Evolutionary conservation across 208 protist species (phyloP).

Genomic region (Crithidia fasciculata): DNA sequence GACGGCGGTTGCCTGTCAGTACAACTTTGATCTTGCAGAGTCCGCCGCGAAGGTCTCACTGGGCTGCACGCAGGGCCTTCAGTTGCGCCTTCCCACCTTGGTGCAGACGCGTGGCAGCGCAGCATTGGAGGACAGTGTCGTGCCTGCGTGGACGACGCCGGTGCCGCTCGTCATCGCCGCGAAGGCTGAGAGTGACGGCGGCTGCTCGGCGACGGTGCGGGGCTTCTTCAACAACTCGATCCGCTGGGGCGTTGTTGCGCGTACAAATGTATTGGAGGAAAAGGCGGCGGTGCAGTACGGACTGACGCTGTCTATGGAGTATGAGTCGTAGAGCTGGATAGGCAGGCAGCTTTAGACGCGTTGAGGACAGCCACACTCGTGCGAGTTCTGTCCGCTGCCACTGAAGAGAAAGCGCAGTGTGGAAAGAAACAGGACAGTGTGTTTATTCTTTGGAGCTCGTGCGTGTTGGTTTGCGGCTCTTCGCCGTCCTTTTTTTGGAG

Average conservation of each 20-base stretch:
- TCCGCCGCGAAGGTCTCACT: constrained; percentile 57
- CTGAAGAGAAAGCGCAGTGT: too few species aligned
- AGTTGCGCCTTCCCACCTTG: constrained; percentile 57
- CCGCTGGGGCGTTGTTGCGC: constrained; percentile 70
- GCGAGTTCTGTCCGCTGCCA: too few species aligned
- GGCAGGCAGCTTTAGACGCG: not conserved
- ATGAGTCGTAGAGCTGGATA: constrained; percentile 19
- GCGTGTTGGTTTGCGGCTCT: too few species aligned
- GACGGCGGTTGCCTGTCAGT: constrained; percentile 74
- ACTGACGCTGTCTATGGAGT: constrained; percentile 73
- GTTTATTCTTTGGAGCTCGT: too few species aligned
- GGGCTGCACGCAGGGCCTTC: constrained; percentile 83
- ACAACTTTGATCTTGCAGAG: constrained; percentile 70
- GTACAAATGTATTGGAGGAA: constrained; percentile 58
- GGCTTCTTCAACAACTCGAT: constrained; percentile 75
- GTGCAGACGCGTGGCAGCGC: constrained; percentile 30
- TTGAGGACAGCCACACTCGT: not conserved
- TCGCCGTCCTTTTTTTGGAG: too few species aligned
- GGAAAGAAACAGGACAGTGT: too few species aligned
- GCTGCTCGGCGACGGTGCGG: constrained; percentile 69
- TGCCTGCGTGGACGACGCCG: constrained; percentile 35
- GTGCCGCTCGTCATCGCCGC: constrained; percentile 67
- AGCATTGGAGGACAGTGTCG: not conserved
- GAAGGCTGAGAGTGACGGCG: constrained; percentile 75
- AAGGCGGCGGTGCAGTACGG: constrained; percentile 47